phyloP scores from a whole-genome alignment of 108 stramenopile species.

The Aurantiochytrium sp. region DNA sequence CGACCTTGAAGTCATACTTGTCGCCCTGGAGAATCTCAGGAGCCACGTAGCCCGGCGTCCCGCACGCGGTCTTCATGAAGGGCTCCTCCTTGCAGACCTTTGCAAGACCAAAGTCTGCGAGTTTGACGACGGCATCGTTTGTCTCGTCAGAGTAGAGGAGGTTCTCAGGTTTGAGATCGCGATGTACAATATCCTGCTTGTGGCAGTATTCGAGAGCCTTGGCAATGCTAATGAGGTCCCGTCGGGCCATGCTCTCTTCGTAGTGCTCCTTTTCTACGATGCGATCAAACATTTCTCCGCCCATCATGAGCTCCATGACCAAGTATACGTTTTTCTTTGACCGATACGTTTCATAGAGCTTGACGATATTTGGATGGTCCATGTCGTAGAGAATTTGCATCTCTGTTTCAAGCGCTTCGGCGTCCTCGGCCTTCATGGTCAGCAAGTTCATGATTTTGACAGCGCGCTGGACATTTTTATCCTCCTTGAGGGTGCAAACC shows the following conservation, averaged over 20 bases:
- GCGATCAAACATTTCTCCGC: conserved; percentile 84
- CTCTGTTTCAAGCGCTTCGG: conserved; percentile 21
- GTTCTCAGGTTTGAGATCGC: conserved; percentile 82
- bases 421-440: conserved; percentile 17
- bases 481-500: conserved; percentile 18
- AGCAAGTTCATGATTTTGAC: conserved; percentile 32
- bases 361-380: conserved; percentile 40
- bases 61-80: conserved; percentile 79
- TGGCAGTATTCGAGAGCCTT: conserved; percentile 74
- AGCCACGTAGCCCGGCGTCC: conserved; percentile 86
- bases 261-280: conserved; percentile 76
- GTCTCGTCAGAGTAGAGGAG: conserved; percentile 49
- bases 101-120: conserved; percentile 98
- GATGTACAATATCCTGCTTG: conserved; percentile 63
- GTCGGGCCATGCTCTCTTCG: conserved; percentile 69
- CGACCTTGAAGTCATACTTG: conserved; percentile 74
- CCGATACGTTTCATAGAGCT: conserved; percentile 34
- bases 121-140: conserved; percentile 80
- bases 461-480: conserved; percentile 19
- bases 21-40: conserved; percentile 80
- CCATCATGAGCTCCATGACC: conserved; percentile 61
- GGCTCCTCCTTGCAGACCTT: conserved; percentile 64
- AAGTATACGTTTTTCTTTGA: conserved; percentile 26
- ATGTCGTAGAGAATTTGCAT: conserved; percentile 23
- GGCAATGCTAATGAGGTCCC: conserved; percentile 60